Percentiles rank a stretch among this genome's conserved stretches.
Conservation (phyloP, 805 yeast species). For the Saccharomycopsis capsularis region DNA sequence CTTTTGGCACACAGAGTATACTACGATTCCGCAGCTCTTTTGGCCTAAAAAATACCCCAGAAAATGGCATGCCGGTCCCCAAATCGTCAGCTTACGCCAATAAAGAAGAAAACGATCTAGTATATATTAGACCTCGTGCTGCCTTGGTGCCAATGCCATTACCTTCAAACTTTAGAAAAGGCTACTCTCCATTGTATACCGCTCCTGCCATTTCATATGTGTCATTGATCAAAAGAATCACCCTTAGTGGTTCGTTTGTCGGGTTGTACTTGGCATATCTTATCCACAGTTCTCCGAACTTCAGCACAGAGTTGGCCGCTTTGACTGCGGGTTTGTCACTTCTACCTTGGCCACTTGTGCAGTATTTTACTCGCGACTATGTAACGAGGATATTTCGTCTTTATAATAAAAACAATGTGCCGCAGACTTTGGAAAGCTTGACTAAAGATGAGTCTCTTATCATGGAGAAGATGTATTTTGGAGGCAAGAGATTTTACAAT, state of each 20-base stretch:
- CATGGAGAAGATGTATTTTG: constrained; percentile 57
- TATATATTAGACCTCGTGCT: constrained; percentile 36
- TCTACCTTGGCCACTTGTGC: constrained; percentile 51
- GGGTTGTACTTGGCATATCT: constrained; percentile 61
- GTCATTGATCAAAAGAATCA: constrained; percentile 53
- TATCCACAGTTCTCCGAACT: constrained; percentile 45
- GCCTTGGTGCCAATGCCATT: constrained; percentile 38
- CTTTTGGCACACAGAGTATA: neutral
- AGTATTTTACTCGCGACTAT: constrained; percentile 52
- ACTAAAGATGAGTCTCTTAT: constrained; percentile 56
- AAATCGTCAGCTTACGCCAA: constrained; percentile 20
- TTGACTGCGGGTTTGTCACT: constrained; percentile 37
- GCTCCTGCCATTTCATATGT: constrained; percentile 59
- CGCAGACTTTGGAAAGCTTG: constrained; percentile 60
- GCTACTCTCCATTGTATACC: constrained; percentile 56
- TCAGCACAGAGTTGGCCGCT: constrained; percentile 42
- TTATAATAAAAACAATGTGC: constrained; percentile 48
- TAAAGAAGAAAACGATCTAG: constrained; percentile 22
- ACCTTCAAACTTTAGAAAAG: constrained; percentile 45
- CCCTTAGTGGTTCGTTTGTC: constrained; percentile 52
- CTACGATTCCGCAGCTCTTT: neutral
- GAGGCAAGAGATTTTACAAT: constrained; percentile 62
- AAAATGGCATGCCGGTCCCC: constrained; percentile 13
- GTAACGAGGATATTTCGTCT: constrained; percentile 67
- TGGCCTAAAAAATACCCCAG: neutral